Conservation (phyloP, 2,329 filamentous ascomycete species). For the Fusarium albidum region DNA sequence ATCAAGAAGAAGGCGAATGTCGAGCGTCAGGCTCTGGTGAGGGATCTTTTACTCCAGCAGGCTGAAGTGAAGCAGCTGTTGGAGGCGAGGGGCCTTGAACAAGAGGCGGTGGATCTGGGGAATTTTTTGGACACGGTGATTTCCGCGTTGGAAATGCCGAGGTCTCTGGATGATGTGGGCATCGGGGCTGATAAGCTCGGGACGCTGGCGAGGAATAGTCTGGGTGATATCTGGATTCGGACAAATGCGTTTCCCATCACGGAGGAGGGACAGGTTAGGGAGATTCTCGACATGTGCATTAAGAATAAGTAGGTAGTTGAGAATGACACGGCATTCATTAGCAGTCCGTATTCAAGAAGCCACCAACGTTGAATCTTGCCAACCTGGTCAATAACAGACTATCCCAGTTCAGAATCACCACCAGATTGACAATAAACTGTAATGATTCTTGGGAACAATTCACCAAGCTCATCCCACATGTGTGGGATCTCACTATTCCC, state of each 20-base stretch:
- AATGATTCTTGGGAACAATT: too few species aligned
- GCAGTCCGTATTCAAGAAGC: too few species aligned
- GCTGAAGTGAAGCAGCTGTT: constrained; percentile 2
- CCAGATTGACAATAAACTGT: too few species aligned
- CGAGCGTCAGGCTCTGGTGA: constrained; percentile 29
- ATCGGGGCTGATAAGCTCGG: constrained; percentile 58
- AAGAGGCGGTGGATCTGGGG: constrained; percentile 51
- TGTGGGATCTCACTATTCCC: too few species aligned
- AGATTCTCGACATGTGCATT: constrained; percentile 55
- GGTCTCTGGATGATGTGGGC: constrained; percentile 58
- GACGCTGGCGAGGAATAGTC: constrained; percentile 55
- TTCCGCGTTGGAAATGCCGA: constrained; percentile 61
- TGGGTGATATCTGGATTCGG: constrained; percentile 58
- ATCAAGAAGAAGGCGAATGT: constrained; percentile 42
- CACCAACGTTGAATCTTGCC: too few species aligned
- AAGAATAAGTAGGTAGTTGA: not conserved
- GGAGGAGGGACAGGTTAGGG: constrained; percentile 57
- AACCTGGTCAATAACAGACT: too few species aligned
- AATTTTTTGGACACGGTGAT: constrained; percentile 62
- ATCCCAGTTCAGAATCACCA: too few species aligned
- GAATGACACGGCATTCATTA: too few species aligned
- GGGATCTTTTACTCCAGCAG: constrained; percentile 26
- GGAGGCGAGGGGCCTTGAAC: not conserved
- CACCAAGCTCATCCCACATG: too few species aligned
- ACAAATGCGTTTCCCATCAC: constrained; percentile 60